Evolutionary conservation across 306 rosid genomes (phyloP).

Genomic region (Trifolium subterraneum): DNA sequence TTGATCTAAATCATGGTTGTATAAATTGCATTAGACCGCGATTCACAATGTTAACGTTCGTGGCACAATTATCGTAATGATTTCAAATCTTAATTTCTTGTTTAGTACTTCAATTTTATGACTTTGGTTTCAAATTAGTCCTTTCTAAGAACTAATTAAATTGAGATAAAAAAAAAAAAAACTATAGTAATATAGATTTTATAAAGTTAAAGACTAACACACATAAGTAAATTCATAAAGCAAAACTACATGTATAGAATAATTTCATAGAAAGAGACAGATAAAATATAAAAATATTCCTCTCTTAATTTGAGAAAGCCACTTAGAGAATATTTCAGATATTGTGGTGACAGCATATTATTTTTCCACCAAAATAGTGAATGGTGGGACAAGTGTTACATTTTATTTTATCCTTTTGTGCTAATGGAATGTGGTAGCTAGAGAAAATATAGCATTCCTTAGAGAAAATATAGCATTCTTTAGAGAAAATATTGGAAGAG

Average conservation of each 20-base stretch:
- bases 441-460: conserved; percentile 34
- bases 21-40: not conserved
- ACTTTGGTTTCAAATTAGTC: not conserved
- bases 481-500: conserved; percentile 19
- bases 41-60: not conserved
- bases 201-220: not conserved
- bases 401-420: not conserved
- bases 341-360: conserved; percentile 55
- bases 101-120: not conserved
- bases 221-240: not conserved
- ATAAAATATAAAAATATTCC: conserved; percentile 39
- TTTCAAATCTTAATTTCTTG: not conserved
- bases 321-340: conserved; percentile 40
- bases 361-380: conserved; percentile 39
- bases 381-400: conserved; percentile 19
- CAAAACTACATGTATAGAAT: not conserved
- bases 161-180: not conserved
- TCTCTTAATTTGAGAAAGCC: conserved; percentile 30
- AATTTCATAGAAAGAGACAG: not conserved
- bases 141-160: not conserved
- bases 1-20: not conserved
- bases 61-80: too few relatives aligned
- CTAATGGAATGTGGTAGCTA: conserved; percentile 37
- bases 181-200: not conserved
- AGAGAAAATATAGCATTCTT: conserved; percentile 34